Evolutionary conservation across 805 yeast genomes (phyloP).

Genomic region (Metschnikowia hibisci): DNA sequence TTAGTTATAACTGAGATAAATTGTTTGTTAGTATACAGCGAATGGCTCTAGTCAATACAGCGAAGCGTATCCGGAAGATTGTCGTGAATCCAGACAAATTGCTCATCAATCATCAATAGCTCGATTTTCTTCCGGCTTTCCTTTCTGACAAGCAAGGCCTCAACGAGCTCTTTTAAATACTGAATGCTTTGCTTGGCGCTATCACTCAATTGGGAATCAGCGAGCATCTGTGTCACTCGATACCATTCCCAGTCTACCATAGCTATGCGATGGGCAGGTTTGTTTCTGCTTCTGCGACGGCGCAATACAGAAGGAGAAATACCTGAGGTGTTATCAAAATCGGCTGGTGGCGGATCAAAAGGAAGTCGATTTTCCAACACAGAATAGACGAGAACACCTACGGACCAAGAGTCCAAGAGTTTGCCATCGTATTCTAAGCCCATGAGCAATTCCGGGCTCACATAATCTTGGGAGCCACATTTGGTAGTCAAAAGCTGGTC

Average conservation of each 20-base stretch:
- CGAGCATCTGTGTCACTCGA: conserved; percentile 22
- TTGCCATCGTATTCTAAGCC: conserved; percentile 91
- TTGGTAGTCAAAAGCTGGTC: conserved; percentile 73
- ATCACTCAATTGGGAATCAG: conserved; percentile 7
- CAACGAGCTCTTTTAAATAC: conserved; percentile 28
- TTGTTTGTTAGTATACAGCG: too few species aligned
- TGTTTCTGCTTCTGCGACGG: conserved; percentile 42
- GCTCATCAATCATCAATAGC: conserved; percentile 15
- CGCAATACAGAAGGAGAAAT: conserved; percentile 40
- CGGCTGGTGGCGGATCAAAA: conserved; percentile 76
- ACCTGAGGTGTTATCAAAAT: conserved; percentile 29
- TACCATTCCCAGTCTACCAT: conserved; percentile 91
- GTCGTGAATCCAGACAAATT: conserved; percentile 26
- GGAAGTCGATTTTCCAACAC: conserved; percentile 85
- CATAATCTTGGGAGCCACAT: conserved; percentile 96
- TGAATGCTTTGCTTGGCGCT: conserved; percentile 10
- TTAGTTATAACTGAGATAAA: too few species aligned
- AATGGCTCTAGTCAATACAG: not conserved
- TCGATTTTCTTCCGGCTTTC: conserved; percentile 27
- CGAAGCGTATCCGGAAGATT: conserved; percentile 15
- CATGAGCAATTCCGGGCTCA: conserved; percentile 88
- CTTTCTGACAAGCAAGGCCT: conserved; percentile 34
- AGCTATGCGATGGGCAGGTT: conserved; percentile 85
- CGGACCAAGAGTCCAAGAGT: conserved; percentile 89
- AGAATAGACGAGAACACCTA: conserved; percentile 87